Percentiles rank a stretch among this genome's conserved stretches.
These are phyloP conservation scores for Suillus fuscotomentosus DNA, from an alignment of 768 basidiomycete species.

Conservation along the genomic window DNA sequence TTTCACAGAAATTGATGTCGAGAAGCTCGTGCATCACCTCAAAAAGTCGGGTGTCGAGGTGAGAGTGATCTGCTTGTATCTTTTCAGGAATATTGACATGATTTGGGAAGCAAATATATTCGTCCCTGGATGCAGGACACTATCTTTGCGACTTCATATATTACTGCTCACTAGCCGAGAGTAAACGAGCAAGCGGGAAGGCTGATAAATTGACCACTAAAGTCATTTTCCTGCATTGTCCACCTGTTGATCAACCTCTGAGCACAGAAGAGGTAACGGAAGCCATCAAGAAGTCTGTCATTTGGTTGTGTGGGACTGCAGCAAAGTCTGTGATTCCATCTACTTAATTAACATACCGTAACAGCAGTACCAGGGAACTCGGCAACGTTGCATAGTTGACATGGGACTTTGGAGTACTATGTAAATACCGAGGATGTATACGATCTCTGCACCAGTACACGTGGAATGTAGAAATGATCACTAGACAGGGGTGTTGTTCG, in stretches of 20 bases:
- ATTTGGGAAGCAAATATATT: constrained; percentile 54
- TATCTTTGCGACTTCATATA: constrained; percentile 78
- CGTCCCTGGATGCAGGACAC: constrained; percentile 75
- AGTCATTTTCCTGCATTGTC: constrained; percentile 72
- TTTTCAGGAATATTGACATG: constrained; percentile 10
- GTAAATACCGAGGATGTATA: constrained; percentile 7
- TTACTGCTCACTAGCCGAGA: constrained; percentile 73
- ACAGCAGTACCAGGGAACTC: background rate
- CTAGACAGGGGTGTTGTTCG: background rate
- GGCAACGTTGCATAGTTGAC: constrained; percentile 1
- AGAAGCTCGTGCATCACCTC: constrained; percentile 35
- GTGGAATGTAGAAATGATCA: background rate
- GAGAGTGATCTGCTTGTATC: constrained; percentile 10
- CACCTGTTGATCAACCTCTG: constrained; percentile 63
- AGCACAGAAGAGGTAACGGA: constrained; percentile 67
- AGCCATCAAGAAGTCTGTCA: constrained; percentile 57
- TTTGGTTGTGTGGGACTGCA: constrained; percentile 48
- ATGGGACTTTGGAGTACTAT: constrained; percentile 13
- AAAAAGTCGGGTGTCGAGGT: constrained; percentile 32
- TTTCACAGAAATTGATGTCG: constrained; percentile 34
- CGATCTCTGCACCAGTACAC: background rate
- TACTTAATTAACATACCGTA: background rate
- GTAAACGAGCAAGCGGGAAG: constrained; percentile 41
- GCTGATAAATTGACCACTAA: constrained; percentile 30
- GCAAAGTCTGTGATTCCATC: constrained; percentile 4